A percentile compares a stretch with the other conserved stretches of the same genome.
Conservation (phyloP, 2,329 filamentous ascomycete genomes). For the Sporothrix mexicana region DNA sequence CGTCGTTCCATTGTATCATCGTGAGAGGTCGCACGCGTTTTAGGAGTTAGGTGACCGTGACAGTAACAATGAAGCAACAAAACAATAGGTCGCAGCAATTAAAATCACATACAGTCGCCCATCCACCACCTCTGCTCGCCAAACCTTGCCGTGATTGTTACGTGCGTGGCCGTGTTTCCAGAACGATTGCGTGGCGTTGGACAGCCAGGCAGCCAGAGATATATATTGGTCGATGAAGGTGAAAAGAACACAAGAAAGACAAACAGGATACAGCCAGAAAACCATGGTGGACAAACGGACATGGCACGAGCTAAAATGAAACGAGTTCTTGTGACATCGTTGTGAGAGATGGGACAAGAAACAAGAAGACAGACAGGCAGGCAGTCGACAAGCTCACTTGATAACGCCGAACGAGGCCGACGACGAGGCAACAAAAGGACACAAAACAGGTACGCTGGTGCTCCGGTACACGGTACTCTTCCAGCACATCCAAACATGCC, state of each 20-base stretch:
- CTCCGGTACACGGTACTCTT: no score
- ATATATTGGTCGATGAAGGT: no score
- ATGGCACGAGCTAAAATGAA: slow-evolving; percentile 9
- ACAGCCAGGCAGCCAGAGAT: not conserved
- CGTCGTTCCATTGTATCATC: not conserved
- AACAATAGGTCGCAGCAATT: not conserved
- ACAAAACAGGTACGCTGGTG: not conserved
- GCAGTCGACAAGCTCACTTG: not conserved
- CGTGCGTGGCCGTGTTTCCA: slow-evolving; percentile 3
- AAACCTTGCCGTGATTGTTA: not conserved
- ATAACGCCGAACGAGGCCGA: not conserved
- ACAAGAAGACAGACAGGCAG: not conserved
- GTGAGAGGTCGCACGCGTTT: not conserved
- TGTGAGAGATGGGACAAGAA: slow-evolving; percentile 11
- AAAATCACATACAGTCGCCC: not conserved
- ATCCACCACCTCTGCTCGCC: not conserved
- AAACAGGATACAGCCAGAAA: no score
- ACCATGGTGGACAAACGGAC: not conserved
- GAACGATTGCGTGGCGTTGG: slow-evolving; percentile 33
- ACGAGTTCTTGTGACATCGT: not conserved
- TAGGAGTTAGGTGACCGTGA: not conserved
- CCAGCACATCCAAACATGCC: not conserved
- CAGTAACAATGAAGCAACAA: not conserved
- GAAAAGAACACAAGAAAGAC: no score
- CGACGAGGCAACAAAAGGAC: not conserved